Base-by-base conservation (phyloP, 495 filamentous ascomycete species). In the Aspergillus carlsbadensis region DNA sequence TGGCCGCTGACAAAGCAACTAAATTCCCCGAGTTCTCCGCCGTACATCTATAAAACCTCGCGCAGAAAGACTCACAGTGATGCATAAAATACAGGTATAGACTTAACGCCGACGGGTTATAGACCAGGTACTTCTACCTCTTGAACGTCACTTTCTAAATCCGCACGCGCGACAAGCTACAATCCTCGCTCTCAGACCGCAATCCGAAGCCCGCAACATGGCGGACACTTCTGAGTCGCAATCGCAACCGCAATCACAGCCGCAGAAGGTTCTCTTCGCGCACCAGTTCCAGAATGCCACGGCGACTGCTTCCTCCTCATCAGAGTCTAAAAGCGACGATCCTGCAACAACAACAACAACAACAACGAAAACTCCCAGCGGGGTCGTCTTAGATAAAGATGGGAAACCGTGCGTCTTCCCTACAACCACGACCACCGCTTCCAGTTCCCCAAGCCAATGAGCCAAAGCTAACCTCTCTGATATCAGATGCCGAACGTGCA, bases 401-500 rank as follows among this genome's bases (percentile, higher is more conserved):
- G 94, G 94, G 42, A 98, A 97, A 74, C 94, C 93, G 94, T 98
- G 79, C 72, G 90, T 70, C 35, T 36, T 47, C 60, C 49, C 66
- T 49, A 55, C 22, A n/a, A 18, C 21, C 17, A 37, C 31, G 2
- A 11, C 1, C n/a, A n/a, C n/a, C n/a, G n/a, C 8, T 29, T 29
- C 26, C 3, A 29, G 8, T 8, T 8, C 26, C 26, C 26, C 26
- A 29, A 8, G 3, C 8, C 26, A 29, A 29, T 29, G 8, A 29
- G 26, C 26, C 3, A 29, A 29, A 8, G n/a, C 3, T 17, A 14
- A 37, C 13, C 13, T 24, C 1, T 22, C 6, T 6, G 2, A 17
- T 29, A n/a, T 31, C 52, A 98, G 94, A 64, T 98, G 94, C 64
- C 93, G 93, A 54, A 79, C 87, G 56, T 98, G 94, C 70, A 96